Conservation (phyloP, 2,329 filamentous ascomycete species). For the Fusarium cyanostomum region DNA sequence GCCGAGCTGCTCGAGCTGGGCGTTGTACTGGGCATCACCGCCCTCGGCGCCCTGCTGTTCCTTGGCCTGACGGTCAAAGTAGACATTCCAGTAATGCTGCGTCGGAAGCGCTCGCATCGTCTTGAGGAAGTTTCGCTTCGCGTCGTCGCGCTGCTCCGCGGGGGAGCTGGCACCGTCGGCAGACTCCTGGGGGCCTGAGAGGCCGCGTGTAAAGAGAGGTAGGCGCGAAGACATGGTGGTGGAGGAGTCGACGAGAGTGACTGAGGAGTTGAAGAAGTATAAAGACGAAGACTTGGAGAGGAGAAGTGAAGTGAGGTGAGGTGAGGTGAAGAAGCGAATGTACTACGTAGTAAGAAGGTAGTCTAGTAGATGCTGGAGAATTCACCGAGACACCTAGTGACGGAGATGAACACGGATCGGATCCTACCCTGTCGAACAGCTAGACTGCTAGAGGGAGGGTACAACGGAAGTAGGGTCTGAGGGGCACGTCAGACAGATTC, state of each 20-base stretch:
- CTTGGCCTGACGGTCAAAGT: constrained; percentile 66
- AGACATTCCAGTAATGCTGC: constrained; percentile 83
- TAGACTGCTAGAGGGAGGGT: not conserved
- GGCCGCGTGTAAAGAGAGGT: constrained; percentile 68
- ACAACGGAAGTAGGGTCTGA: constrained; percentile 22
- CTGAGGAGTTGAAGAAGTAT: not conserved
- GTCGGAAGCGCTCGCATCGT: constrained; percentile 77
- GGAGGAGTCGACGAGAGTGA: not conserved
- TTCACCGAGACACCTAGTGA: not conserved
- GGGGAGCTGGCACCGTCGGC: constrained; percentile 72
- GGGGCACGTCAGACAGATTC: constrained; percentile 39
- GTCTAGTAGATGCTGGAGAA: constrained; percentile 4
- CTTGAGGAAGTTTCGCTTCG: constrained; percentile 85
- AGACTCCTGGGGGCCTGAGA: constrained; percentile 68
- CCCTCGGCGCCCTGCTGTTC: constrained; percentile 46
- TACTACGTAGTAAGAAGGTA: constrained; percentile 21
- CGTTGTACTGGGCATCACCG: constrained; percentile 59
- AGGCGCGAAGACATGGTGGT: constrained; percentile 64
- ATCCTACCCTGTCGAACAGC: constrained; percentile 20
- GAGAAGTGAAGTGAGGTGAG: not conserved
- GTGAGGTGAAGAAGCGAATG: constrained; percentile 13
- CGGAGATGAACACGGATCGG: constrained; percentile 25
- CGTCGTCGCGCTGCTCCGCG: constrained; percentile 77
- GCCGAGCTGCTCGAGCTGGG: constrained; percentile 69
- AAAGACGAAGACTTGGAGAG: not conserved